A percentile compares a stretch with the other conserved stretches of the same genome.
Evolutionary conservation across 371 early-diverging fungal species (phyloP).

Genomic region (Saksenaea vasiformis): DNA sequence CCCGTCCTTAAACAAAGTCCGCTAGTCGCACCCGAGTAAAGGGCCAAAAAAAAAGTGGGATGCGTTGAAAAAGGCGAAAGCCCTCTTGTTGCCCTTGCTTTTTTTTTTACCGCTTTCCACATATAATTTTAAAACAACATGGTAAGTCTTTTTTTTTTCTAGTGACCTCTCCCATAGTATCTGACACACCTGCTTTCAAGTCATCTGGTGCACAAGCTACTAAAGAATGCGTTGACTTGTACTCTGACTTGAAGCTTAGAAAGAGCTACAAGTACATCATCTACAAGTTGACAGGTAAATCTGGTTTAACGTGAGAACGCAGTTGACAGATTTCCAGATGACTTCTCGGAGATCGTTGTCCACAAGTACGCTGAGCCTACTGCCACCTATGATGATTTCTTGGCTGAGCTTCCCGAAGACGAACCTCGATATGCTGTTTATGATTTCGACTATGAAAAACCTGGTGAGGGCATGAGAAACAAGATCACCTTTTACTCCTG

Average conservation of each 20-base stretch:
- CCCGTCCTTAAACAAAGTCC: neutral
- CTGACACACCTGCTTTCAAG: conserved; percentile 22
- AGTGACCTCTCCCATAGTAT: too few species aligned
- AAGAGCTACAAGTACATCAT: conserved; percentile 77
- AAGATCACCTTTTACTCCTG: conserved; percentile 62
- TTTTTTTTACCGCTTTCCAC: neutral
- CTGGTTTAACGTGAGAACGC: neutral
- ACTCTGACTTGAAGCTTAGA: conserved; percentile 72
- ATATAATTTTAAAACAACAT: neutral
- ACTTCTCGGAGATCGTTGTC: conserved; percentile 63
- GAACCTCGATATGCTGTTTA: conserved; percentile 86
- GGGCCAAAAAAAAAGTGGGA: neutral
- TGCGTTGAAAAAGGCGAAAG: neutral
- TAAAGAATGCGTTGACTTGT: conserved; percentile 62
- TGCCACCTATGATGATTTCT: conserved; percentile 68
- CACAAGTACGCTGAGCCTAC: conserved; percentile 60
- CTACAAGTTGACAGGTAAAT: conserved; percentile 72
- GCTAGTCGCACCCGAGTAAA: conserved; percentile 1
- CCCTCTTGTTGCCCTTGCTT: neutral
- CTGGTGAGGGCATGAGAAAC: conserved; percentile 70
- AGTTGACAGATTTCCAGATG: conserved; percentile 26
- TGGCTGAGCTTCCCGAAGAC: conserved; percentile 60
- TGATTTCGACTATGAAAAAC: conserved; percentile 77
- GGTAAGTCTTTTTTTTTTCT: neutral
- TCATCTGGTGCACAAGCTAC: conserved; percentile 74